Conservation (phyloP, 495 filamentous ascomycete species). For the Tuber indicum region DNA sequence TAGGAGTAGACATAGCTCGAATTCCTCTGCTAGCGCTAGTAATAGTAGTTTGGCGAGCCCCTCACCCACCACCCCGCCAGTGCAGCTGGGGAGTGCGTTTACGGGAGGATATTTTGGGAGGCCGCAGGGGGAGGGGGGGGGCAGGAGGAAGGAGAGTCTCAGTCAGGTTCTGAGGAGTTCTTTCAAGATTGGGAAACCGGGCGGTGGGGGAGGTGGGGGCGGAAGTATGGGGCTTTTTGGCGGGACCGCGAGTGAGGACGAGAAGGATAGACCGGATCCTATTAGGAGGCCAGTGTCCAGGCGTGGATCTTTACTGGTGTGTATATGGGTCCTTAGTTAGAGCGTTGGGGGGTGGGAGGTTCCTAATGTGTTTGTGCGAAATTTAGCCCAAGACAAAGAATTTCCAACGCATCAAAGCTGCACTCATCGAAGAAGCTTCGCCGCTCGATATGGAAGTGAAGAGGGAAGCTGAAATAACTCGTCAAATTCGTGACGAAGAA, state of each 20-base stretch:
- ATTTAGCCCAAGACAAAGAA: constrained; percentile 82
- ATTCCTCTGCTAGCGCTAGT: constrained; percentile 18
- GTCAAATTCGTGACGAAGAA: constrained; percentile 71
- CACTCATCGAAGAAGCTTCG: constrained; percentile 75
- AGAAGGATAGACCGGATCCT: constrained; percentile 50
- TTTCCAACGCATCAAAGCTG: constrained; percentile 86
- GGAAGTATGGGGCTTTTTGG: background rate
- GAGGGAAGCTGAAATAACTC: constrained; percentile 88
- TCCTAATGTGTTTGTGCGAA: constrained; percentile 22
- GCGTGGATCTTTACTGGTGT: constrained; percentile 78
- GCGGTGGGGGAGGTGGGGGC: constrained; percentile 2
- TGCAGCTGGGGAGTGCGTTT: constrained; percentile 18
- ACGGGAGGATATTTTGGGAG: constrained; percentile 36
- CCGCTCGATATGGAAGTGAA: constrained; percentile 83
- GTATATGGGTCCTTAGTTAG: constrained; percentile 31
- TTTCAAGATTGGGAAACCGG: constrained; percentile 21
- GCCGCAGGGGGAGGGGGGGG: constrained; percentile 15
- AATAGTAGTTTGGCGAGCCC: constrained; percentile 24
- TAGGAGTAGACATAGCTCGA: constrained; percentile 28
- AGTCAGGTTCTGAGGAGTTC: constrained; percentile 32
- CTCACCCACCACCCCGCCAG: constrained; percentile 28
- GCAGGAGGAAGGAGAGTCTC: constrained; percentile 34
- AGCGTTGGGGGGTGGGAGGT: background rate
- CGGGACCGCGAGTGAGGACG: constrained; percentile 62
- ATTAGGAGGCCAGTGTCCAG: constrained; percentile 68